Percentiles rank a stretch among this genome's conserved stretches.
phyloP scores from a whole-genome alignment of 106 monocot genomes.

The Dendrobium nobile region DNA sequence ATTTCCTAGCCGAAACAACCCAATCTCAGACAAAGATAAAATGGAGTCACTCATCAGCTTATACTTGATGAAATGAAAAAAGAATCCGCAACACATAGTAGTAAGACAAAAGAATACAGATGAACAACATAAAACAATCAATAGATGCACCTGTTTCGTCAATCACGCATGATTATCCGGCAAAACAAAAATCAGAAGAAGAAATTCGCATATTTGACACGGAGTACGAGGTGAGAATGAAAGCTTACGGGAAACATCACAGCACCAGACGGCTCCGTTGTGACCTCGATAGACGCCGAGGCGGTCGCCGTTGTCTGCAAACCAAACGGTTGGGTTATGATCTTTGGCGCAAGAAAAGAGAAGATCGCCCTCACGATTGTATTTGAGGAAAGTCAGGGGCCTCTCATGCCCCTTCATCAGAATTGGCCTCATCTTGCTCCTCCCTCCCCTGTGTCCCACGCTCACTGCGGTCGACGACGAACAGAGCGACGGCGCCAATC shows the following conservation, averaged over 20 bases:
- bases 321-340: constrained; percentile 87
- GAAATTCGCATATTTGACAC: background rate
- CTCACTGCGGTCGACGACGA: background rate
- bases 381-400: constrained; percentile 85
- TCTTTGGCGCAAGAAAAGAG: constrained; percentile 99
- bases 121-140: too few relatives aligned
- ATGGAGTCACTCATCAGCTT: too few relatives aligned
- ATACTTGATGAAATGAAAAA: too few relatives aligned
- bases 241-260: constrained; percentile 76
- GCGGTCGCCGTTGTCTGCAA: constrained; percentile 88
- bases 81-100: too few relatives aligned
- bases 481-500: background rate
- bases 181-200: background rate
- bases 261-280: constrained; percentile 98
- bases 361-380: constrained; percentile 91
- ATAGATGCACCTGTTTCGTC: background rate
- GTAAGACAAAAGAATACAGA: too few relatives aligned
- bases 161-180: background rate
- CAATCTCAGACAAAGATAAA: too few relatives aligned
- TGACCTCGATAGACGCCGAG: constrained; percentile 90
- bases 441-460: background rate
- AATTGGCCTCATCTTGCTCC: constrained; percentile 79
- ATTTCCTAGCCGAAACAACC: too few relatives aligned
- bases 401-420: constrained; percentile 98
- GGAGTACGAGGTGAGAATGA: background rate